Conservation (phyloP, 441 rosid species). For the Mallotus repandus region DNA sequence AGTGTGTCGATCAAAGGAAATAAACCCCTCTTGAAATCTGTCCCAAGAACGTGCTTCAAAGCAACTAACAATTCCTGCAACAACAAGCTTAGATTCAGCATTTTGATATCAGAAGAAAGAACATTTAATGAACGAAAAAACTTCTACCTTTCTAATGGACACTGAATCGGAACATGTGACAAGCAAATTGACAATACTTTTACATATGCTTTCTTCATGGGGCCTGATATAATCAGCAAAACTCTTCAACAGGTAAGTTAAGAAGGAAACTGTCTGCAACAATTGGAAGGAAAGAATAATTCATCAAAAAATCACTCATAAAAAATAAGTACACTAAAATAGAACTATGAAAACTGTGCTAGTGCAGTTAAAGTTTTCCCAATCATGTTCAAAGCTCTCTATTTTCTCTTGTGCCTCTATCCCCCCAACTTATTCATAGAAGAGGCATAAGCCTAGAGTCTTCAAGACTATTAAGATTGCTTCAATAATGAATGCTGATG, state of each 20-base stretch:
- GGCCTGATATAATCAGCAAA: slow-evolving; percentile 93
- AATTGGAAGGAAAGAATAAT: slow-evolving; percentile 18
- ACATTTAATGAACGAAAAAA: slow-evolving; percentile 8
- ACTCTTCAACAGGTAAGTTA: slow-evolving; percentile 96
- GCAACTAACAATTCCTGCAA: slow-evolving; percentile 94
- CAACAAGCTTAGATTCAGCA: slow-evolving; percentile 25
- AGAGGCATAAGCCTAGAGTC: background rate
- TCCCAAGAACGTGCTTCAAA: slow-evolving; percentile 94
- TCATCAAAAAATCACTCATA: background rate
- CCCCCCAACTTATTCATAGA: background rate
- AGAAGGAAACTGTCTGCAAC: slow-evolving; percentile 95
- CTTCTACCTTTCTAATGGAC: slow-evolving; percentile 85
- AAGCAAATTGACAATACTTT: slow-evolving; percentile 96
- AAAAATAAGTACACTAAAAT: background rate
- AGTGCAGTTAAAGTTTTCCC: background rate
- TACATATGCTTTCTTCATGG: slow-evolving; percentile 95
- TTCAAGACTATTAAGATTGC: background rate
- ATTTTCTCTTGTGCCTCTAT: background rate
- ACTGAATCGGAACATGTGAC: slow-evolving; percentile 97
- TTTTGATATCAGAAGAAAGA: slow-evolving; percentile 20
- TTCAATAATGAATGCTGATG: background rate
- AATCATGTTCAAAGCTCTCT: background rate
- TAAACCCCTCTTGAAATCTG: slow-evolving; percentile 98
- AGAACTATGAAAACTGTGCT: background rate
- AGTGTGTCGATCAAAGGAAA: slow-evolving; percentile 94